Conservation (phyloP, 768 basidiomycete species). For the Pleurotus pulmonarius region DNA sequence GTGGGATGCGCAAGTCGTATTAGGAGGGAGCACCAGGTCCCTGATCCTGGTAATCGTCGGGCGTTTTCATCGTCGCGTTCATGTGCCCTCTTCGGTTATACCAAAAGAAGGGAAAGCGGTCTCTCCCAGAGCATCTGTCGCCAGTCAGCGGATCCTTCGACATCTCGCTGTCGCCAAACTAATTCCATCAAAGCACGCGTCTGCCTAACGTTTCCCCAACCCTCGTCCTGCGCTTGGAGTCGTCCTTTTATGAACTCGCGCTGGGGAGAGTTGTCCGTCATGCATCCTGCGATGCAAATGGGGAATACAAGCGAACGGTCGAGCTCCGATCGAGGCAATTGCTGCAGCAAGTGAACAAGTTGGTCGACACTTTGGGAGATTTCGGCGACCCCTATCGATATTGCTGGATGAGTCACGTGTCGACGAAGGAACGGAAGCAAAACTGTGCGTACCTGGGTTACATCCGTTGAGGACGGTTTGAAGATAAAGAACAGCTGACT, state of each 20-base stretch:
- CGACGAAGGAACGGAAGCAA: not conserved
- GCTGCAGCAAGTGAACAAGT: slow-evolving; percentile 50
- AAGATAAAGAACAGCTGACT: slow-evolving; percentile 63
- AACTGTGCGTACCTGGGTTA: slow-evolving; percentile 53
- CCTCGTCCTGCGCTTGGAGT: slow-evolving; percentile 49
- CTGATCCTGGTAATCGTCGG: not conserved
- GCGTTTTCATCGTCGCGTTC: not conserved
- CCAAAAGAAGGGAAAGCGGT: slow-evolving; percentile 44
- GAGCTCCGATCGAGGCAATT: slow-evolving; percentile 51
- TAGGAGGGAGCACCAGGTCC: not conserved
- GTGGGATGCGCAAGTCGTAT: not conserved
- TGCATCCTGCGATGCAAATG: slow-evolving; percentile 67
- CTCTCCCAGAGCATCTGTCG: slow-evolving; percentile 54
- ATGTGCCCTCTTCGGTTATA: slow-evolving; percentile 26
- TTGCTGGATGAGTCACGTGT: slow-evolving; percentile 6
- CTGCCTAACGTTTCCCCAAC: slow-evolving; percentile 58
- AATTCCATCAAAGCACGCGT: slow-evolving; percentile 61
- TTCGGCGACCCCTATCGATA: slow-evolving; percentile 60
- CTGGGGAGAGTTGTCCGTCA: slow-evolving; percentile 60
- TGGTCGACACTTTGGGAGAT: slow-evolving; percentile 54
- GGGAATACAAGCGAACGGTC: slow-evolving; percentile 74
- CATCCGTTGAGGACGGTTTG: slow-evolving; percentile 68
- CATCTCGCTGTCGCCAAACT: slow-evolving; percentile 66
- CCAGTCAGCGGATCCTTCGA: slow-evolving; percentile 45
- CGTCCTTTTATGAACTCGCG: slow-evolving; percentile 59